Evolutionary conservation across 148 eudicot species (phyloP).

Genomic region (Euryodendron excelsum): DNA sequence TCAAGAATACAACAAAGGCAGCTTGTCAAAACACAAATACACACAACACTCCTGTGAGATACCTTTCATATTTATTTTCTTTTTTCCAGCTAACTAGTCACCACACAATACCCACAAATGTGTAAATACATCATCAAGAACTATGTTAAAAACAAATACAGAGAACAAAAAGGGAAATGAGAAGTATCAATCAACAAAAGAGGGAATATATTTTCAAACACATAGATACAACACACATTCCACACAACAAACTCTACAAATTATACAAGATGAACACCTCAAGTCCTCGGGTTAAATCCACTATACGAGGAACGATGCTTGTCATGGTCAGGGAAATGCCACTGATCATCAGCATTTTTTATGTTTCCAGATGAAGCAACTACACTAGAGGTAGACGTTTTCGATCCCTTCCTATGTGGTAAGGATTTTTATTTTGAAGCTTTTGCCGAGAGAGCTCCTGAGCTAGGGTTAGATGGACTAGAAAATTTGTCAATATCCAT

Average conservation of each 20-base stretch:
- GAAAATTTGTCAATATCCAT: neutral
- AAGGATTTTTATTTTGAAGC: slow-evolving; percentile 3
- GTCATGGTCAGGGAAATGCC: neutral
- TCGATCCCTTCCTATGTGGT: neutral
- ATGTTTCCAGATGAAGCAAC: neutral
- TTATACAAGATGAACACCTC: neutral
- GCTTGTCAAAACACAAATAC: slow-evolving; percentile 1
- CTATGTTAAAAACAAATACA: slow-evolving; percentile 1
- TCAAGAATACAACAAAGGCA: neutral
- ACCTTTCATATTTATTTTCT: neutral
- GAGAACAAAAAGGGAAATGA: neutral
- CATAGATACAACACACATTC: slow-evolving; percentile 6
- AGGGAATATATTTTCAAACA: neutral
- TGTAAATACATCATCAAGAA: neutral
- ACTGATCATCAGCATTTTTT: neutral
- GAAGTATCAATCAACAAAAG: neutral
- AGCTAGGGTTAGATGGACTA: slow-evolving; percentile 14
- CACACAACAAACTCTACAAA: slow-evolving; percentile 9
- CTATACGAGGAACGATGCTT: neutral
- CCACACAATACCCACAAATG: neutral
- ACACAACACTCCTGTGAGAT: slow-evolving; percentile 7
- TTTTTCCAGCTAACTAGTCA: neutral
- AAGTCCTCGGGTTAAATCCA: neutral
- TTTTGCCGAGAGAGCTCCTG: slow-evolving; percentile 12
- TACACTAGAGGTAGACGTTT: neutral